Evolutionary conservation across 441 rosid species (phyloP).

Genomic region (Raphanus hybrid): DNA sequence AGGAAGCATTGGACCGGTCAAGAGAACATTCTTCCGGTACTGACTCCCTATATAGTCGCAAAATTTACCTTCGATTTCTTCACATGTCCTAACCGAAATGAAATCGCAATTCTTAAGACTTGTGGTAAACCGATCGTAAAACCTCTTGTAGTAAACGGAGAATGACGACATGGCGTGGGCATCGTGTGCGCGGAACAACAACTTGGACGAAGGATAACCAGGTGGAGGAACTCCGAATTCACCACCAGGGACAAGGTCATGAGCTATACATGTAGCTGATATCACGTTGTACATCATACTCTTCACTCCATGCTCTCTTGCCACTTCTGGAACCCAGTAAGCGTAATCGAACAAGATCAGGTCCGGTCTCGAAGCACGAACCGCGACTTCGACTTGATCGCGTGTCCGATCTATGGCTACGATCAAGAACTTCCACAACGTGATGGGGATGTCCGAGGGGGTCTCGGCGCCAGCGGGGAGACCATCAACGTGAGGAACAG

Average conservation of each 20-base stretch:
- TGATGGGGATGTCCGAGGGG: slow-evolving; percentile 57
- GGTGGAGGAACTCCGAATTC: slow-evolving; percentile 48
- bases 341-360: slow-evolving; percentile 54
- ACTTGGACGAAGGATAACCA: slow-evolving; percentile 58
- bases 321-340: slow-evolving; percentile 58
- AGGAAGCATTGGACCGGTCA: slow-evolving; percentile 37
- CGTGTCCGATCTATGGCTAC: slow-evolving; percentile 57
- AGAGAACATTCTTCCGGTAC: slow-evolving; percentile 42
- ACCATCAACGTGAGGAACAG: slow-evolving; percentile 47
- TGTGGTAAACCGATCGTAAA: slow-evolving; percentile 41
- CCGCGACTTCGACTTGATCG: slow-evolving; percentile 47
- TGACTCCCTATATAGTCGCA: slow-evolving; percentile 51
- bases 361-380: slow-evolving; percentile 42
- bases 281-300: slow-evolving; percentile 48
- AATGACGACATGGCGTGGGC: slow-evolving; percentile 38
- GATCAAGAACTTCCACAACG: slow-evolving; percentile 38
- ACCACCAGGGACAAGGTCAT: slow-evolving; percentile 51
- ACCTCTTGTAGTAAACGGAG: slow-evolving; percentile 35
- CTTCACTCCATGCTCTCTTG: slow-evolving; percentile 51
- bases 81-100: slow-evolving; percentile 56
- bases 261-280: slow-evolving; percentile 51
- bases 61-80: slow-evolving; percentile 53
- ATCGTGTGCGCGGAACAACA: slow-evolving; percentile 47
- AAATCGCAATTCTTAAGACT: slow-evolving; percentile 48
- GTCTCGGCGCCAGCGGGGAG: slow-evolving; percentile 66